These are phyloP conservation scores for Eleusine indica DNA, from an alignment of 176 grass and related monocot species.

Conservation along the genomic window DNA sequence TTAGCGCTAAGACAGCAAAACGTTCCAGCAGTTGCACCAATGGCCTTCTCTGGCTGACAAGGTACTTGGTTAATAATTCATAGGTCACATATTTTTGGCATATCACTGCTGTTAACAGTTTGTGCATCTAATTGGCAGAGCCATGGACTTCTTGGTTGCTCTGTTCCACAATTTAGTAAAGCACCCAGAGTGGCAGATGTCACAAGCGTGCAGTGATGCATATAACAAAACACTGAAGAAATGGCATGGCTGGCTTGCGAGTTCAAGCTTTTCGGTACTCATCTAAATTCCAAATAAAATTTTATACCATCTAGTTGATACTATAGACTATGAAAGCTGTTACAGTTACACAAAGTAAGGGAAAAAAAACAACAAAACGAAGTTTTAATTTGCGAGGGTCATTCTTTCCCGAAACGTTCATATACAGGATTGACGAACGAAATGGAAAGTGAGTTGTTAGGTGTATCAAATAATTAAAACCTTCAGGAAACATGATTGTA, in stretches of 20 bases:
- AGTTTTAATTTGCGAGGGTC: neutral
- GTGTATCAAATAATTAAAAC: neutral
- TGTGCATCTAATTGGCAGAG: slow-evolving; percentile 41
- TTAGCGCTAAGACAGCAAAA: slow-evolving; percentile 73
- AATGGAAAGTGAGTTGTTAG: neutral
- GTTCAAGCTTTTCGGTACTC: slow-evolving; percentile 81
- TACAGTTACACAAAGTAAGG: no score
- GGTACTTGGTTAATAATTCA: slow-evolving; percentile 29
- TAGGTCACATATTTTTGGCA: no score
- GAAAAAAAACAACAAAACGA: no score
- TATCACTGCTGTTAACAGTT: neutral
- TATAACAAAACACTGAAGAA: slow-evolving; percentile 84
- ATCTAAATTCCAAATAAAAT: neutral
- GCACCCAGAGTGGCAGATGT: slow-evolving; percentile 73
- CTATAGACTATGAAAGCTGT: neutral
- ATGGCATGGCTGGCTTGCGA: slow-evolving; percentile 83
- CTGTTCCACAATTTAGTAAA: slow-evolving; percentile 70
- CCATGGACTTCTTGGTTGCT: slow-evolving; percentile 86
- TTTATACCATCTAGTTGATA: neutral
- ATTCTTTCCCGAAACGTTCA: neutral
- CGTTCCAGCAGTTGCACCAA: slow-evolving; percentile 60
- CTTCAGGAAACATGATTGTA: neutral
- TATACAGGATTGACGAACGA: neutral
- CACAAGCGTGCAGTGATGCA: slow-evolving; percentile 67
- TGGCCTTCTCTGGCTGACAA: slow-evolving; percentile 83